Base-by-base conservation (phyloP, 805 yeast genomes). In the Hemisphaericaspora nanyangensis region DNA sequence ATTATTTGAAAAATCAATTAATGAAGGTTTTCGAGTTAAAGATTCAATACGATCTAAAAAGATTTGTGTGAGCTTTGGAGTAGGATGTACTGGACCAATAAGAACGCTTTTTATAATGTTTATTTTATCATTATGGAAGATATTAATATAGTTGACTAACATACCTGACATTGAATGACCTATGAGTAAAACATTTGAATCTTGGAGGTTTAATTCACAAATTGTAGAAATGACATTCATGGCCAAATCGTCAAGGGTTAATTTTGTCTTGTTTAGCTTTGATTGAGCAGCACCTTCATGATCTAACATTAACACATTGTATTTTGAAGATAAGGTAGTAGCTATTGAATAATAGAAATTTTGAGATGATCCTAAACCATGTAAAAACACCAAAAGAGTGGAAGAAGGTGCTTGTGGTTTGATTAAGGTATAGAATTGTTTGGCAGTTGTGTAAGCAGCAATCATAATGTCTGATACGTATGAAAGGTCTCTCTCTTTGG, bases 111-210 rank as follows among this genome's bases (percentile, higher is more conserved):
- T 28, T 4, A 10, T 6, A 7, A 42, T 38, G 2, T 22, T 20
- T 10, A 42, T 20, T 6, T 29, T 29, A 6, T 25, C 11, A 13
- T 13, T n/a, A n/a, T 17, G 22, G 12, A 26, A 28, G 15, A 35
- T 45, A 13, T 34, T 33, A 17, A 42, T 35, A 29, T 45, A 45
- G 31, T 45, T 45, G 12, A 45, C 40, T 8, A 41, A 17, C 46
- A 45, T 40, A 12, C 49, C 49, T 11, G 42, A 35, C 49, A 45
- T 45, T 10, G 49, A 45, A 29, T 45, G 49, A 6, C 49, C 49
- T 10, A 44, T 30, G 7, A 45, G 28, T 1, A 31, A 20, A 12
- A 42, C 24, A 17, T 34, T n/a, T 16, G 16, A 29, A 8, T 16
- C 8, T 17, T 11, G 25, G 12, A 43, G 34, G 3, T 15, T 22